Evolutionary conservation across 1,284 basidiomycete species (phyloP), one percentile per base, ranked within the genome.

Genomic region (Anthracocystis walkeri): DNA sequence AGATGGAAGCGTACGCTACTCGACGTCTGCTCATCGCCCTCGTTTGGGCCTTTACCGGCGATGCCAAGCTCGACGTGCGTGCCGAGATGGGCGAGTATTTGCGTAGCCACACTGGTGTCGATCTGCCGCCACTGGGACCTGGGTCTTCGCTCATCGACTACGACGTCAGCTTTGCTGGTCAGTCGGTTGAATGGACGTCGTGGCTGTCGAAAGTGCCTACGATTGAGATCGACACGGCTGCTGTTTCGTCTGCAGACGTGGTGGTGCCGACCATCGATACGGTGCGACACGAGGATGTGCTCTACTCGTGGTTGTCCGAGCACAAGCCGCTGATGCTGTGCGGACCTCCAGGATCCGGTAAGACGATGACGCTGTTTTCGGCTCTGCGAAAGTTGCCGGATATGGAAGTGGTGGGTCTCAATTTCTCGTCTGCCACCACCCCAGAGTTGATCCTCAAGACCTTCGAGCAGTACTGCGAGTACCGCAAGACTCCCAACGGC

Each of bases 341-440:
- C 85, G 97, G 97, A 51, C 97, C 97, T 81, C 97, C 97, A 7
- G 97, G 97, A 82, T 98, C 96, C 25, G 97, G 97, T 42, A 99
- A 99, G 88, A 99, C 97, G 5, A 99, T 99, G 97, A 99, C 97
- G 0, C 88, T 99, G n/a, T 98, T 99, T 88, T 97, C 94, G 77
- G 97, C 97, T 5, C 89, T 99, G 35, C 91, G 97, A 62, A 99
- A 99, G 86, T 89, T 99, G 48, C 95, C 95, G 4, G 95, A 99
- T 86, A 95, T 99, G 91, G 97, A 99, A 84, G 94, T 99, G 51
- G 95, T 97, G 65, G 97, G 97, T 52, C 91, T 99, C 79, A 99
- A 99, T 87, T 99, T 99, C 86, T 99, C 97, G 45, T 97, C 94
- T 84, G 97, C 97, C 14, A 99, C 97, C 0, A 98, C 95, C 0